Percentiles rank a stretch among this genome's conserved stretches.
phyloP scores from a whole-genome alignment of 1,139 yeast genomes.

The Yamadazyma spencermartinsiae region DNA sequence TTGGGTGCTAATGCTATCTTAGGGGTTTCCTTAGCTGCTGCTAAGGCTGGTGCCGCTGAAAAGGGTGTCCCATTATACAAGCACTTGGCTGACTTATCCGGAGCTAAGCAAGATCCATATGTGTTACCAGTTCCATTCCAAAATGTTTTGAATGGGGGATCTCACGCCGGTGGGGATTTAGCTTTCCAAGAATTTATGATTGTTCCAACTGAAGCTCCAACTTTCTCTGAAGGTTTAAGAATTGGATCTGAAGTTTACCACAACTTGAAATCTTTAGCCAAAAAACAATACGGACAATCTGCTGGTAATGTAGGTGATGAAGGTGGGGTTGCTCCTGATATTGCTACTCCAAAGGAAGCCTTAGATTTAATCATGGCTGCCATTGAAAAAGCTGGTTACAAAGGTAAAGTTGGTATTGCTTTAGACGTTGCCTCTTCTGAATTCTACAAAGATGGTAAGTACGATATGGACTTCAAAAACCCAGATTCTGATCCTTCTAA shows the following conservation, averaged over 20 bases:
- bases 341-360: slow-evolving; percentile 91
- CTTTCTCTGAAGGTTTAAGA: slow-evolving; percentile 92
- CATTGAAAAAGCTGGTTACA: slow-evolving; percentile 90
- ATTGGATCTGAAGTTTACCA: slow-evolving; percentile 97
- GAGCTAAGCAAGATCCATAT: slow-evolving; percentile 59
- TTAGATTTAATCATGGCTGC: slow-evolving; percentile 86
- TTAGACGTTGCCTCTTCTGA: slow-evolving; percentile 96
- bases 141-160: slow-evolving; percentile 97
- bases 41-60: slow-evolving; percentile 94
- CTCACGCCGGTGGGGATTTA: slow-evolving; percentile 98
- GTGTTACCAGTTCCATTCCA: slow-evolving; percentile 96
- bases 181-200: slow-evolving; percentile 99
- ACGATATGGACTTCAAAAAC: slow-evolving; percentile 97
- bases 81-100: slow-evolving; percentile 76
- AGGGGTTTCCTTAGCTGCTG: slow-evolving; percentile 91
- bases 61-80: slow-evolving; percentile 83
- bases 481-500: slow-evolving; percentile 84
- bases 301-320: slow-evolving; percentile 99
- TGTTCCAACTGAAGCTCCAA: slow-evolving; percentile 84
- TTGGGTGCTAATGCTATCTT: slow-evolving; percentile 95
- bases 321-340: slow-evolving; percentile 99
- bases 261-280: slow-evolving; percentile 84
- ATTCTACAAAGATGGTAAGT: slow-evolving; percentile 92
- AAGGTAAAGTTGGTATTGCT: slow-evolving; percentile 86
- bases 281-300: slow-evolving; percentile 90